Percentiles rank a stretch among this genome's conserved stretches.
Evolutionary conservation across 2,329 filamentous ascomycete genomes (phyloP).

Genomic region (Fusarium keratoplasticum): DNA sequence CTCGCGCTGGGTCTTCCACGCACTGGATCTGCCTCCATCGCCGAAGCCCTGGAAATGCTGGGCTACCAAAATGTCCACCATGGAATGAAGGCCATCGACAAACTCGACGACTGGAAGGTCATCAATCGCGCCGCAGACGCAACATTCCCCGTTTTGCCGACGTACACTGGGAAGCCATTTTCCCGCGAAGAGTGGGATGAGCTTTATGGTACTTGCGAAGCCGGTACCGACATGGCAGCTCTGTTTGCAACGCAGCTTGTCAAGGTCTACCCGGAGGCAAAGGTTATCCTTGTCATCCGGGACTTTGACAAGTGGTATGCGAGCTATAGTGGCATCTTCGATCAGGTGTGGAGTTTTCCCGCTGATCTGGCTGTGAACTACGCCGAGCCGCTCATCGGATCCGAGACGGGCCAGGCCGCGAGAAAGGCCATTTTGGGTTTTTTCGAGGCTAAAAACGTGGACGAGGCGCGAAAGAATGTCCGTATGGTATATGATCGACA

Average conservation of each 20-base stretch:
- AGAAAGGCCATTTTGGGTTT: constrained; percentile 46
- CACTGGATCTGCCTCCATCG: constrained; percentile 51
- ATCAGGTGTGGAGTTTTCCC: constrained; percentile 37
- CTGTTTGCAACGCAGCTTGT: constrained; percentile 46
- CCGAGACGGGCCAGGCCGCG: constrained; percentile 37
- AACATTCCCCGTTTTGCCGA: constrained; percentile 40
- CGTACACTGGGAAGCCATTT: constrained; percentile 44
- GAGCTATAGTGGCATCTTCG: constrained; percentile 46
- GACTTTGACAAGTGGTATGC: constrained; percentile 48
- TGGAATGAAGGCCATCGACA: constrained; percentile 40
- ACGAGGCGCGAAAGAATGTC: constrained; percentile 39
- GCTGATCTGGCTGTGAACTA: constrained; percentile 30
- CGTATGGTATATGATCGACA: constrained; percentile 46
- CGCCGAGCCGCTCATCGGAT: constrained; percentile 49
- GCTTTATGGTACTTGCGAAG: constrained; percentile 47
- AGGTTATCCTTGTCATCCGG: constrained; percentile 48
- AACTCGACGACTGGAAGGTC: constrained; percentile 38
- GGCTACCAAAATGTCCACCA: constrained; percentile 51
- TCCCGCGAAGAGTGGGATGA: constrained; percentile 49
- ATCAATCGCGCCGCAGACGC: constrained; percentile 47
- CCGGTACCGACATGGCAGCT: constrained; percentile 45
- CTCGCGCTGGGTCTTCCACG: constrained; percentile 47
- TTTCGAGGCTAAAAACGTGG: constrained; percentile 35
- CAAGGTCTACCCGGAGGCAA: constrained; percentile 48
- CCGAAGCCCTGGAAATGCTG: constrained; percentile 46